Percentiles rank a stretch among this genome's conserved stretches.
Conservation (phyloP, 768 basidiomycete species). For the Auricularia heimuer region DNA sequence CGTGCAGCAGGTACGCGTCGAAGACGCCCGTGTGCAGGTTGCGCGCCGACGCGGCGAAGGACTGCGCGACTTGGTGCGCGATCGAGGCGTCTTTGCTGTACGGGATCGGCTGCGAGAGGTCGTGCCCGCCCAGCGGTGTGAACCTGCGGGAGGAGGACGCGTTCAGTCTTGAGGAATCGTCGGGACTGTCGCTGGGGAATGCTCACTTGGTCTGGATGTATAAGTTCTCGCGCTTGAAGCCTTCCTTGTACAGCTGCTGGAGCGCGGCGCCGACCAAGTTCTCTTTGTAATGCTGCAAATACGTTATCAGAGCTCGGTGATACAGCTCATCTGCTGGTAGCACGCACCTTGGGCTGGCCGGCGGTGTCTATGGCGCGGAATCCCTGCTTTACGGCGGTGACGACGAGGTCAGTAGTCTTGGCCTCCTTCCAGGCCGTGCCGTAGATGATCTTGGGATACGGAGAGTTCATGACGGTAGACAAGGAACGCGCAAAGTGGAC, state of each 20-base stretch:
- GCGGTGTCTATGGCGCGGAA: conserved; percentile 83
- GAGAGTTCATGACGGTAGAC: not conserved
- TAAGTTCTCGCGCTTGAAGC: conserved; percentile 56
- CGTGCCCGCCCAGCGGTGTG: conserved; percentile 67
- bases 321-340: not conserved
- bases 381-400: conserved; percentile 62
- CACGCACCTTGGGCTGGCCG: conserved; percentile 26
- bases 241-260: conserved; percentile 39
- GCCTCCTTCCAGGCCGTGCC: conserved; percentile 60
- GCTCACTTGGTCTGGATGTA: conserved; percentile 73
- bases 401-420: conserved; percentile 53
- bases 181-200: conserved; percentile 1
- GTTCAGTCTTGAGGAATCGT: not conserved
- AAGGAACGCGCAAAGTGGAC: not conserved
- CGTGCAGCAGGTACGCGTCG: conserved; percentile 73
- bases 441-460: conserved; percentile 24
- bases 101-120: conserved; percentile 57
- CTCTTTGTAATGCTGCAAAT: conserved; percentile 36
- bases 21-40: conserved; percentile 66
- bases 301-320: accelerated
- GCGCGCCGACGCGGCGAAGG: conserved; percentile 51
- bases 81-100: conserved; percentile 51
- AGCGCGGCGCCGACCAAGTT: conserved; percentile 75
- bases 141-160: conserved; percentile 34
- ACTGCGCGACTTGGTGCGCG: conserved; percentile 49